Percentiles rank a stretch among this genome's conserved stretches.
Conservation (phyloP, 106 monocot genomes). For the Acorus calamus region DNA sequence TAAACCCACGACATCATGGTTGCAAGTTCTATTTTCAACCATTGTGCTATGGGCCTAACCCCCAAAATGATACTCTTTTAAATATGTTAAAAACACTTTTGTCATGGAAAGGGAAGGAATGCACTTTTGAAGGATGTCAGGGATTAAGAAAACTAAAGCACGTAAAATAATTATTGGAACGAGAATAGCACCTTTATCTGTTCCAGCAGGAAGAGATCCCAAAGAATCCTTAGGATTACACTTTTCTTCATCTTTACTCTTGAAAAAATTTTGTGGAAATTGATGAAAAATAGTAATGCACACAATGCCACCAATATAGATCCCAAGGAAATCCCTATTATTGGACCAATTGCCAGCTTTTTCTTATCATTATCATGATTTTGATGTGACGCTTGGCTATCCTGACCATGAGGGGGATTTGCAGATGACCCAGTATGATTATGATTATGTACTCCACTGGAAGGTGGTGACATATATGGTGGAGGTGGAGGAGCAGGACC, state of each 20-base stretch:
- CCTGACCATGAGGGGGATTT: constrained; percentile 13
- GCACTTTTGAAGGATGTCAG: no score
- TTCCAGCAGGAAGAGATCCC: constrained; percentile 6
- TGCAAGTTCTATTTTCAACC: no score
- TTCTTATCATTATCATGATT: constrained; percentile 12
- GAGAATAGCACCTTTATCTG: constrained; percentile 33
- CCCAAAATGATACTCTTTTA: no score
- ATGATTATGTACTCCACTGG: constrained; percentile 19
- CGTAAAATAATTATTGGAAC: background rate
- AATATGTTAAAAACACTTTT: no score
- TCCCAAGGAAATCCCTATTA: constrained; percentile 36
- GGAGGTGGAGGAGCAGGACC: constrained; percentile 75
- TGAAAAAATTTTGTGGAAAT: constrained; percentile 11
- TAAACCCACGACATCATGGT: no score
- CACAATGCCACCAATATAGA: constrained; percentile 20
- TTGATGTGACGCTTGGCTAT: constrained; percentile 6
- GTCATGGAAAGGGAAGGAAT: no score
- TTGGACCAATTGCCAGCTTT: constrained; percentile 19
- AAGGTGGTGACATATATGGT: constrained; percentile 44
- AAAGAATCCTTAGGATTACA: constrained; percentile 12
- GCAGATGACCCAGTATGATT: constrained; percentile 15
- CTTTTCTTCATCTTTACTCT: constrained; percentile 11
- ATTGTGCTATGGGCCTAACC: no score
- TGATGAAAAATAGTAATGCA: constrained; percentile 20
- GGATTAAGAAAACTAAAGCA: no score